Base-by-base conservation (phyloP, 495 filamentous ascomycete genomes). In the Immersiella caudata region DNA sequence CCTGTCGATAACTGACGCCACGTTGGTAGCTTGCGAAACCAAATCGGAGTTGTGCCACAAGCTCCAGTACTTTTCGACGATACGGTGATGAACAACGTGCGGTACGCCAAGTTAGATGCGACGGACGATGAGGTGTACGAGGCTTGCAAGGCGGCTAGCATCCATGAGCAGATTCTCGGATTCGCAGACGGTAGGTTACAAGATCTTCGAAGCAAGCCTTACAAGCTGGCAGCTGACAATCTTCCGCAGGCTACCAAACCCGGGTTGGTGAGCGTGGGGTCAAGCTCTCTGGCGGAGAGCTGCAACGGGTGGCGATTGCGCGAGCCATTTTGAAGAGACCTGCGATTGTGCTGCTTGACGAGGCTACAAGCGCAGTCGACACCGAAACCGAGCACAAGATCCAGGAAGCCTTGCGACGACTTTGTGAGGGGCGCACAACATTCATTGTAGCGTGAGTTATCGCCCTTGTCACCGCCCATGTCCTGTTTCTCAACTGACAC, bases 231-330 rank as follows among this genome's bases (percentile, higher is more conserved):
- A 27, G 26, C 72, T 77, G 25, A 76, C 60, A n/a, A 24, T 7
- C 29, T 3, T 22, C 35, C 0, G 5, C 29, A 76, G 82, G 81
- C 5, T 91, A 90, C 68, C 72, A 86, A 35, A 86, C 86, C 14
- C 80, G 79, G 11, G 86, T 90, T 40, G 89, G 89, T 7, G 87
- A 90, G 54, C 79, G 84, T 6, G 88, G 88, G 2, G 77, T 89
- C 35, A 91, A 89, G 71, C 79, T 94, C 24, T 92, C 90, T 9
- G 90, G 90, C 14, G 91, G 91, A 6, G 90, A 94, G 75, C 77
- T 87, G 52, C 91, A 93, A 74, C 85, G 91, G 50, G 80, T 94
- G n/a, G 86, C 91, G 1, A 92, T 93, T 76, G 91, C 91, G 21
- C 84, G 90, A 80, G 72, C 82, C 1, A 86, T 87, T 46, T 68